phyloP scores from a whole-genome alignment of 176 grass and related monocot genomes.

The maize (Zea mays) region Zm-B73-REFERENCE-NAM-5.0 NC_050098.1:115014001-115014500 shows the following conservation, averaged over 20 bases:
- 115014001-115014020: constrained; percentile 32
- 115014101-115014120: constrained; percentile 16
- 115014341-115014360: not conserved
- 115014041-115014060: constrained; percentile 24
- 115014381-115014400: not conserved
- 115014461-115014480: not conserved
- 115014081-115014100: constrained; percentile 20
- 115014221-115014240: not conserved
- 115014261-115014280: not conserved
- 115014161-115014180: constrained; percentile 63
- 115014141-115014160: constrained; percentile 76
- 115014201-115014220: constrained; percentile 15
- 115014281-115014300: not conserved
- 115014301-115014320: not conserved
- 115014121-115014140: constrained; percentile 27
- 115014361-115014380: not conserved
- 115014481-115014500: too few relatives aligned
- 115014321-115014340: not conserved
- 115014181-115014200: constrained; percentile 75
- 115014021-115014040: constrained; percentile 41
- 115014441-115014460: not conserved
- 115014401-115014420: not conserved
- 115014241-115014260: not conserved
- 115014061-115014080: constrained; percentile 30
- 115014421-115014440: not conserved